phyloP scores from a whole-genome alignment of 495 filamentous ascomycete species.

The Penicillium macrosclerotiorum region DNA sequence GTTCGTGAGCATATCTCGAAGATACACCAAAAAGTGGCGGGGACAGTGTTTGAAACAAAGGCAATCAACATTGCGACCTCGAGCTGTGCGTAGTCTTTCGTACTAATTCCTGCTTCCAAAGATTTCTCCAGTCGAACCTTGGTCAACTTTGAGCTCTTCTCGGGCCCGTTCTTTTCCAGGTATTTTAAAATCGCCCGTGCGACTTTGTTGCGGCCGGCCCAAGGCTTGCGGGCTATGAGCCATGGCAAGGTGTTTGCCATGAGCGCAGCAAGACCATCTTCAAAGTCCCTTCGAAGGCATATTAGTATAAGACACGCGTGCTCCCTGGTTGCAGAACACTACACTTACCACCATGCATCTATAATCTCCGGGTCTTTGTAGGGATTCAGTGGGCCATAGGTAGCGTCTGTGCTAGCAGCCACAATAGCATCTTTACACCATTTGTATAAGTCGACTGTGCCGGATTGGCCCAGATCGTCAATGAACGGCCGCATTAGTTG shows the following conservation, averaged over 20 bases:
- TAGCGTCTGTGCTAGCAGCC: conserved; percentile 44
- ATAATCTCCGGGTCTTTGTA: conserved; percentile 36
- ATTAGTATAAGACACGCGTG: not conserved
- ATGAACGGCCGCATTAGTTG: conserved; percentile 12
- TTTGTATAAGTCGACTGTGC: conserved; percentile 22
- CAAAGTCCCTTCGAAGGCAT: conserved; percentile 37
- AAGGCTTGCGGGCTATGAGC: conserved; percentile 40
- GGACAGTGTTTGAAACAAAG: conserved; percentile 46
- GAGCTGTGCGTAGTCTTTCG: conserved; percentile 41
- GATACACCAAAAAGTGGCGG: conserved; percentile 46
- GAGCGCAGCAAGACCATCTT: conserved; percentile 35
- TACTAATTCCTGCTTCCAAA: conserved; percentile 27
- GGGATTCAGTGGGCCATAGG: conserved; percentile 52
- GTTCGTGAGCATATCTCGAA: conserved; percentile 40
- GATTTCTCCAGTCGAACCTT: conserved; percentile 30
- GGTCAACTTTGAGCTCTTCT: conserved; percentile 30
- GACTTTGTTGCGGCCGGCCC: conserved; percentile 34
- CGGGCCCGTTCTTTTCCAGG: conserved; percentile 30
- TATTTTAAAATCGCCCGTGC: conserved; percentile 41
- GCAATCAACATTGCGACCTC: conserved; percentile 39
- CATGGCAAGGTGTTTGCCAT: conserved; percentile 34
- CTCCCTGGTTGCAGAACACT: too few species aligned
- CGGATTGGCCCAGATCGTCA: conserved; percentile 11
- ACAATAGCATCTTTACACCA: conserved; percentile 48
- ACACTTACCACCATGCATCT: conserved; percentile 48